Evolutionary conservation across 805 yeast species (phyloP).

Genomic region (Kluyveromyces siamensis): DNA sequence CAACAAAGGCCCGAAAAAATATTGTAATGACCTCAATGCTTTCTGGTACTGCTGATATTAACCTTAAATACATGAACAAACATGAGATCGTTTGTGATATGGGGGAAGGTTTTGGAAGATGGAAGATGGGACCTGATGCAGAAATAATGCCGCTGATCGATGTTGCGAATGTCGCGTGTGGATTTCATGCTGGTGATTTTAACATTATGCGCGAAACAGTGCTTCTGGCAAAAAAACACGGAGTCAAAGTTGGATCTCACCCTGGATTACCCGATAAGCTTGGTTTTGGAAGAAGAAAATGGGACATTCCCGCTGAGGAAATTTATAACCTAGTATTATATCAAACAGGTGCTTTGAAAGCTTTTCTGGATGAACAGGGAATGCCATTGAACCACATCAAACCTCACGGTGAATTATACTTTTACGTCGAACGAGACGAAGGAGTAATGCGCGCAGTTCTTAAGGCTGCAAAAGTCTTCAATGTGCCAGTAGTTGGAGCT

Average conservation of each 20-base stretch:
- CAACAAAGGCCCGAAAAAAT: too few species aligned
- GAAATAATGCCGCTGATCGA: constrained; percentile 34
- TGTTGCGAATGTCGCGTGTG: constrained; percentile 34
- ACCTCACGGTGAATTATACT: constrained; percentile 34
- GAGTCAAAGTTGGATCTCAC: constrained; percentile 32
- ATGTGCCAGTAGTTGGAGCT: constrained; percentile 32
- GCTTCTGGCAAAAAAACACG: constrained; percentile 26
- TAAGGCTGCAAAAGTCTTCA: constrained; percentile 29
- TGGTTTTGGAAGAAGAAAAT: constrained; percentile 34
- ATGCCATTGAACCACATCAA: constrained; percentile 22
- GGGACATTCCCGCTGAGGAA: constrained; percentile 31
- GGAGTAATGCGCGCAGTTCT: constrained; percentile 30
- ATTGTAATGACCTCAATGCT: too few species aligned
- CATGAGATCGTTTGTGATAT: too few species aligned
- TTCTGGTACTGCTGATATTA: too few species aligned
- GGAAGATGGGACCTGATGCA: constrained; percentile 30
- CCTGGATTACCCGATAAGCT: constrained; percentile 33
- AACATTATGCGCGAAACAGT: constrained; percentile 30
- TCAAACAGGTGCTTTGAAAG: background rate
- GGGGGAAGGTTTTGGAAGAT: background rate
- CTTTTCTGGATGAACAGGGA: too few species aligned
- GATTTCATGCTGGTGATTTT: constrained; percentile 35
- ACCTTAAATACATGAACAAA: too few species aligned
- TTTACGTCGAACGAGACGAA: constrained; percentile 30
- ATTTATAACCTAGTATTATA: constrained; percentile 29